Evolutionary conservation across 371 early-diverging fungal genomes (phyloP).

Genomic region (Apophysomyces variabilis): DNA sequence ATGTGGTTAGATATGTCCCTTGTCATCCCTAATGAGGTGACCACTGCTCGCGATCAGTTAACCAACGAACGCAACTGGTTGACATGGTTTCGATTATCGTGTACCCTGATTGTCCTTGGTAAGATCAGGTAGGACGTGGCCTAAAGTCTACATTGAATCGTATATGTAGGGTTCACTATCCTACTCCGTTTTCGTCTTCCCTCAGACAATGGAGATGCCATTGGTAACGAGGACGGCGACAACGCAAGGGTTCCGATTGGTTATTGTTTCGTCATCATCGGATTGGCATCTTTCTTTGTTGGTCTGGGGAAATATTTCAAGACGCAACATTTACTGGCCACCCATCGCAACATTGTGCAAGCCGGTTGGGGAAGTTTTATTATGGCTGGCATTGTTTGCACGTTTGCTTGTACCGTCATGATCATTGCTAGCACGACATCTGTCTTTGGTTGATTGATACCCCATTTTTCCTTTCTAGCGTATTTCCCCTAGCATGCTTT

Average conservation of each 20-base stretch:
- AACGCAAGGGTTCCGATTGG: conserved; percentile 33
- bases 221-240: conserved; percentile 6
- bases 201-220: neutral
- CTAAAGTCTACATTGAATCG: neutral
- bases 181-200: conserved; percentile 46
- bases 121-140: conserved; percentile 10
- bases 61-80: conserved; percentile 54
- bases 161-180: conserved; percentile 38
- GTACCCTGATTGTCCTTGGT: conserved; percentile 49
- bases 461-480: neutral
- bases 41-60: conserved; percentile 43
- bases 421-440: conserved; percentile 24
- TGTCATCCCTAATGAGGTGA: conserved; percentile 30
- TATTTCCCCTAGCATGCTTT: neutral
- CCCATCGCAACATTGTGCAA: conserved; percentile 34
- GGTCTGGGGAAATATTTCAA: conserved; percentile 48
- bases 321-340: conserved; percentile 32
- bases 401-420: conserved; percentile 44
- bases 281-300: conserved; percentile 30
- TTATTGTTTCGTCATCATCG: conserved; percentile 39
- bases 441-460: neutral
- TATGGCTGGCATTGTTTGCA: conserved; percentile 29
- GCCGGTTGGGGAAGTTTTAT: conserved; percentile 47
- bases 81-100: conserved; percentile 42
- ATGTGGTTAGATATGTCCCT: conserved; percentile 27